phyloP scores from a whole-genome alignment of 352 stramenopile species.

The Pythium grandisporangium region DNA sequence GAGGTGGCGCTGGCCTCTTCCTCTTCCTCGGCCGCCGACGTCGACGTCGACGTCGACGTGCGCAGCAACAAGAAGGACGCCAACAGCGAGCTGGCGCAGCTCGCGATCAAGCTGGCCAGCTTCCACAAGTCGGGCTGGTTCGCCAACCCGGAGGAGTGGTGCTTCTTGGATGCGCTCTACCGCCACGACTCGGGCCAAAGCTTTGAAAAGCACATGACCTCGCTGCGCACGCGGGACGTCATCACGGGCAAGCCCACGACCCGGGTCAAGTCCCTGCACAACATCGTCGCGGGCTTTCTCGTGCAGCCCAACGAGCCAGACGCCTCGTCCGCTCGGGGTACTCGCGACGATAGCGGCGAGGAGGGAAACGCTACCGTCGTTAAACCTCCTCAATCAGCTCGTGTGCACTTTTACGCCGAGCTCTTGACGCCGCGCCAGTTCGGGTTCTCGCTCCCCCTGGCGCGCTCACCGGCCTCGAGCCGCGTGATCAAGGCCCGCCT shows the following conservation, averaged over 20 bases:
- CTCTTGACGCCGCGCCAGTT: slow-evolving; percentile 12
- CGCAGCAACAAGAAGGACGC: background rate
- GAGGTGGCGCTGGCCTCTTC: background rate
- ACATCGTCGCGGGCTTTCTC: slow-evolving; percentile 8
- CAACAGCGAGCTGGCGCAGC: slow-evolving; percentile 1
- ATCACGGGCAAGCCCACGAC: slow-evolving; percentile 4
- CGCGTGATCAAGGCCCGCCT: slow-evolving; percentile 8
- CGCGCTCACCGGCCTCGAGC: background rate
- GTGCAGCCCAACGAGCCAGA: background rate
- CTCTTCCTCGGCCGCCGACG: background rate
- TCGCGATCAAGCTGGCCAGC: slow-evolving; percentile 13
- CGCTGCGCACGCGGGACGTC: slow-evolving; percentile 8
- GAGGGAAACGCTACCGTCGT: background rate
- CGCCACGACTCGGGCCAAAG: slow-evolving; percentile 1
- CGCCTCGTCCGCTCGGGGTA: background rate
- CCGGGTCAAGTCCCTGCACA: slow-evolving; percentile 11
- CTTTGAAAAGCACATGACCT: slow-evolving; percentile 16
- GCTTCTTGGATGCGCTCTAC: slow-evolving; percentile 12
- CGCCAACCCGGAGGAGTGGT: slow-evolving; percentile 15
- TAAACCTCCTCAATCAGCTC: slow-evolving; percentile 2
- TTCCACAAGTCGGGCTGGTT: slow-evolving; percentile 9
- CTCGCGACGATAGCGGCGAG: background rate
- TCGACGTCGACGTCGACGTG: background rate
- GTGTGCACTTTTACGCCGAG: slow-evolving; percentile 18
- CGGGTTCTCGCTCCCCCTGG: slow-evolving; percentile 3